Conservation (phyloP, 768 basidiomycete genomes). For the Tylopilus plumbeoviolaceoides region DNA sequence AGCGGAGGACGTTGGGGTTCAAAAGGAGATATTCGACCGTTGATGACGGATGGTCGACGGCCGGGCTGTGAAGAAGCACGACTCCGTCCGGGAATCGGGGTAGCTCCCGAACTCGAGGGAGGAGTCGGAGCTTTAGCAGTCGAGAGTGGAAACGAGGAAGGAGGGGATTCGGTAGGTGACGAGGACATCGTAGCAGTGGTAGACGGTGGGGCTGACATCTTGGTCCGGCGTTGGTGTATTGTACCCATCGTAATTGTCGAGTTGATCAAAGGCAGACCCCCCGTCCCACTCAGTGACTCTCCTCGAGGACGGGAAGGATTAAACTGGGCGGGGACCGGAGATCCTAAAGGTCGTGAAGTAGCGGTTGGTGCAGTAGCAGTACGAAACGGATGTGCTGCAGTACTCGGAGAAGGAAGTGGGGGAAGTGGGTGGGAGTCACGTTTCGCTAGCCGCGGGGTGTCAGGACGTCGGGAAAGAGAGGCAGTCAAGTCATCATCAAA, state of each 20-base stretch:
- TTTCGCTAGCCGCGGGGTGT: conserved; percentile 41
- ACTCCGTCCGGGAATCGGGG: conserved; percentile 42
- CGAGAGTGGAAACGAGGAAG: conserved; percentile 33
- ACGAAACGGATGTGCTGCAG: conserved; percentile 27
- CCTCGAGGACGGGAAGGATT: conserved; percentile 52
- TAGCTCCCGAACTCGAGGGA: conserved; percentile 36
- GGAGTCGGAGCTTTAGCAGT: conserved; percentile 33
- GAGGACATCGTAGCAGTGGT: conserved; percentile 21
- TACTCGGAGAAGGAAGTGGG: conserved; percentile 53
- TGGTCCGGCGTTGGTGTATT: conserved; percentile 64
- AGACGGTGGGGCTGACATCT: conserved; percentile 57
- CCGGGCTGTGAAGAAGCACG: conserved; percentile 79
- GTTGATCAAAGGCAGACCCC: conserved; percentile 49
- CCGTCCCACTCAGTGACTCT: conserved; percentile 39
- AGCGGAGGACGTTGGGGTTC: conserved; percentile 51
- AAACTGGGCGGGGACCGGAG: conserved; percentile 40
- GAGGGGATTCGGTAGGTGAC: conserved; percentile 37
- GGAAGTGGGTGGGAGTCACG: conserved; percentile 65
- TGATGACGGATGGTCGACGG: conserved; percentile 56
- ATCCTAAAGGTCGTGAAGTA: conserved; percentile 42
- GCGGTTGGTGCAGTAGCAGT: conserved; percentile 19
- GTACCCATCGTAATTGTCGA: conserved; percentile 57
- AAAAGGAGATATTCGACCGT: conserved; percentile 48
- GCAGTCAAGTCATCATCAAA: conserved; percentile 30
- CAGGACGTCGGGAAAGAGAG: conserved; percentile 33